These are phyloP conservation scores for Eudorina sp. DNA, from an alignment of 139 green algal species.

Conservation along the genomic window DNA sequence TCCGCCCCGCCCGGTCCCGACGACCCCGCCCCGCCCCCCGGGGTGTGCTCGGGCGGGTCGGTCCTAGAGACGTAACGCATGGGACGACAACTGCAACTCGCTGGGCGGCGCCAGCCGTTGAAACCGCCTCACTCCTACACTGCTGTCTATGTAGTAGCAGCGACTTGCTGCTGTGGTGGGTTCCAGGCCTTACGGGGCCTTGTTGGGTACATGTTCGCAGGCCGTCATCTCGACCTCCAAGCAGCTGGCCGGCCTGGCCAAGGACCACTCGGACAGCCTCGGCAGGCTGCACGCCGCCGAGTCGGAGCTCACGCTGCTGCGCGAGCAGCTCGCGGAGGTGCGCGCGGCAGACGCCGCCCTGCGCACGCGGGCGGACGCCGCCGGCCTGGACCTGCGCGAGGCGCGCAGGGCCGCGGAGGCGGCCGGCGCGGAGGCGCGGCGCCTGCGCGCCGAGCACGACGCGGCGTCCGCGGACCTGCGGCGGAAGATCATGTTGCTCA, in stretches of 20 bases:
- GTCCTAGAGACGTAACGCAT: no score
- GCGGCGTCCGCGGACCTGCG: neutral
- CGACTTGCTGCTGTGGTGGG: no score
- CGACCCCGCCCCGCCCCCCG: no score
- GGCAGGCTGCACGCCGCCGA: conserved; percentile 15
- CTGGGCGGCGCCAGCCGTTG: no score
- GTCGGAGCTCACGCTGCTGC: neutral
- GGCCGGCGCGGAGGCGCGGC: neutral
- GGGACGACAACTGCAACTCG: no score
- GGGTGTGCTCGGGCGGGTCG: no score
- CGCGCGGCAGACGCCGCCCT: neutral
- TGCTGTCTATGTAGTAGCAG: no score
- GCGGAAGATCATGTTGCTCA: conserved; percentile 39
- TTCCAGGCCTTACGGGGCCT: no score
- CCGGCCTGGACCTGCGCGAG: neutral
- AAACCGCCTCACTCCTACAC: no score
- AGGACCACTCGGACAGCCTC: conserved; percentile 21
- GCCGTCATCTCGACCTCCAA: conserved; percentile 34
- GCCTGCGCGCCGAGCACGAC: neutral
- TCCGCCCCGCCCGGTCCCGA: no score
- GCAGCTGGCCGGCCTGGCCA: conserved; percentile 34
- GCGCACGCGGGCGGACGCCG: neutral
- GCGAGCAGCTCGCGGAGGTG: neutral
- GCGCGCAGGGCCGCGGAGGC: neutral
- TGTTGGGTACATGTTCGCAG: neutral